Conservation (phyloP, 345 rosid species). For the Aethionema arabicum region DNA sequence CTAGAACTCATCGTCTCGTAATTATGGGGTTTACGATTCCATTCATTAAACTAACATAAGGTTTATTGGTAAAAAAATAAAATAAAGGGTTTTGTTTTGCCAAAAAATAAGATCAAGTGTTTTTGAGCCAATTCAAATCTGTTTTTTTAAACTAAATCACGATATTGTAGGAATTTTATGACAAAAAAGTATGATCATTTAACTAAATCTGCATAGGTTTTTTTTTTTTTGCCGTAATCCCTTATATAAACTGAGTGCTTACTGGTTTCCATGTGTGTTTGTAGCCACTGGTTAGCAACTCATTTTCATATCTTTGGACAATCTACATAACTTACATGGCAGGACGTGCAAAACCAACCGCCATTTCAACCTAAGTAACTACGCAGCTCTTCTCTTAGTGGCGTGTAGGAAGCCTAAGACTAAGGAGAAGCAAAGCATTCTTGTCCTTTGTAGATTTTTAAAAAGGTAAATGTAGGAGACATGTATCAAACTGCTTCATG, state of each 20-base stretch:
- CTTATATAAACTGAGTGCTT: not conserved
- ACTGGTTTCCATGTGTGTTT: conserved; percentile 3
- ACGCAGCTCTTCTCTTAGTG: not conserved
- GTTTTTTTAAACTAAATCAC: too few species aligned
- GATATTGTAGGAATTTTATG: not conserved
- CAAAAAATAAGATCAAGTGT: too few species aligned
- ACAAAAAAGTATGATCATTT: not conserved
- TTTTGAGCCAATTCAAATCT: too few species aligned
- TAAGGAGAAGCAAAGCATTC: conserved; percentile 10
- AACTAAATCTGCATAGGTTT: not conserved
- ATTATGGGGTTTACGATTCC: too few species aligned
- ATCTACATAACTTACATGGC: conserved; percentile 90
- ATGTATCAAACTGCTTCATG: conserved; percentile 9
- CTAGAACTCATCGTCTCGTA: too few species aligned
- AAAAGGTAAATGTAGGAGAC: conserved; percentile 19
- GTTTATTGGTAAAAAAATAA: too few species aligned
- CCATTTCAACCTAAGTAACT: conserved; percentile 35
- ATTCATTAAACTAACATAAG: too few species aligned
- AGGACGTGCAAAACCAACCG: conserved; percentile 52
- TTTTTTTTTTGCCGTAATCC: not conserved
- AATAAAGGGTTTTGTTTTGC: too few species aligned
- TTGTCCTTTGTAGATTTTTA: conserved; percentile 23
- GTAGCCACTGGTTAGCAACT: conserved; percentile 91
- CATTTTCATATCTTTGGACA: conserved; percentile 90
- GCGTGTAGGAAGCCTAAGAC: too few species aligned